A percentile compares a stretch with the other conserved stretches of the same genome.
These are phyloP conservation scores for Aspergillus caelatus DNA, from an alignment of 2,329 filamentous ascomycete species.

Conservation along the genomic window DNA sequence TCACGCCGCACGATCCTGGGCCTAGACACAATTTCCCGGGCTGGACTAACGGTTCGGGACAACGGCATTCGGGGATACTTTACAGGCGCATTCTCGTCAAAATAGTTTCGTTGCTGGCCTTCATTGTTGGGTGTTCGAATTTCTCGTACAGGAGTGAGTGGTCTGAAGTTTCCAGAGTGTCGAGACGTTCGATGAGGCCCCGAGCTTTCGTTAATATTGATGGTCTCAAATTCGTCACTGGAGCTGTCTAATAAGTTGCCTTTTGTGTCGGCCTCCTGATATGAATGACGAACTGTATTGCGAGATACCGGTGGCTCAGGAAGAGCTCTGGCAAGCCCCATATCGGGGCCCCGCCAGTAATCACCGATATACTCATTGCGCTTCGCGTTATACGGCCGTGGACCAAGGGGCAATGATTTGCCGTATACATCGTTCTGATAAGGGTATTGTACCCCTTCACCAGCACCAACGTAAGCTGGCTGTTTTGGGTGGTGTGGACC, in stretches of 20 bases:
- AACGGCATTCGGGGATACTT: slow-evolving; percentile 26
- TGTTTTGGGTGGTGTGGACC: slow-evolving; percentile 16
- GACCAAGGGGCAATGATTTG: slow-evolving; percentile 1
- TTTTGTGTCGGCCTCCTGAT: slow-evolving; percentile 10
- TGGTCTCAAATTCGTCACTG: slow-evolving; percentile 29
- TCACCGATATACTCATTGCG: slow-evolving; percentile 19
- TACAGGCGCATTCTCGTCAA: slow-evolving; percentile 10
- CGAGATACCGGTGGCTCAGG: slow-evolving; percentile 18
- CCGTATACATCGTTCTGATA: slow-evolving; percentile 10
- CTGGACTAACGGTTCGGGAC: slow-evolving; percentile 25
- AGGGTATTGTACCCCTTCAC: slow-evolving; percentile 12
- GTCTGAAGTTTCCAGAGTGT: slow-evolving; percentile 21
- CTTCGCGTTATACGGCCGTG: slow-evolving; percentile 9
- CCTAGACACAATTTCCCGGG: slow-evolving; percentile 34
- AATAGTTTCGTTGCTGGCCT: slow-evolving; percentile 9
- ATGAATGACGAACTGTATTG: slow-evolving; percentile 13
- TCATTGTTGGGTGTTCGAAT: slow-evolving; percentile 21
- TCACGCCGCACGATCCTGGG: slow-evolving; percentile 36
- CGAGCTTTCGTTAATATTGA: slow-evolving; percentile 28
- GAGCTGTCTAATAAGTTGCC: slow-evolving; percentile 10
- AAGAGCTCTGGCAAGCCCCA: slow-evolving; percentile 11
- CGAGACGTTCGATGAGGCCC: slow-evolving; percentile 23
- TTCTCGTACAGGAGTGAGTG: slow-evolving; percentile 28
- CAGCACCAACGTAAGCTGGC: slow-evolving; percentile 14
- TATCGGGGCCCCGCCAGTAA: slow-evolving; percentile 17